Evolutionary conservation across 441 rosid genomes (phyloP).

Genomic region (Jatropha multifida): DNA sequence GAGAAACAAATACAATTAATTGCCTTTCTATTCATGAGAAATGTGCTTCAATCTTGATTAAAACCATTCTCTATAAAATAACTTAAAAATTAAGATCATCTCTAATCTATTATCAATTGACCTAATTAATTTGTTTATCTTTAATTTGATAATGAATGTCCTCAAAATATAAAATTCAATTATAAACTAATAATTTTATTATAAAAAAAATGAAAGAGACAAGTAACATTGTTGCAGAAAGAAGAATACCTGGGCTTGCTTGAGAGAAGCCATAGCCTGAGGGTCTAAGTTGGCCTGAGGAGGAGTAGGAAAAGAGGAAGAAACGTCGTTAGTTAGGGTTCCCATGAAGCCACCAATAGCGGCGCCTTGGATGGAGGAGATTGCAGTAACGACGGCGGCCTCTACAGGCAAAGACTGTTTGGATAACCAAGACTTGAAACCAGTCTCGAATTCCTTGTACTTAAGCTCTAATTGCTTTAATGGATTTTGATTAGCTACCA

Average conservation of each 20-base stretch:
- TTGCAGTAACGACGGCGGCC: slow-evolving; percentile 75
- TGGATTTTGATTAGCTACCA: slow-evolving; percentile 54
- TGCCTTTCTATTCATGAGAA: not conserved
- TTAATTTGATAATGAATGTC: too few relatives aligned
- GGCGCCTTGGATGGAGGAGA: slow-evolving; percentile 74
- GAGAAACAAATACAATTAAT: not conserved
- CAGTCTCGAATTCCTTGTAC: slow-evolving; percentile 59
- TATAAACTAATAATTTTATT: not conserved
- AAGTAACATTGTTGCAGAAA: not conserved
- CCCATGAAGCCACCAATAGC: slow-evolving; percentile 89
- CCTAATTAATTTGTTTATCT: too few relatives aligned
- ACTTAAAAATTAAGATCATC: too few relatives aligned
- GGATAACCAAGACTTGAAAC: slow-evolving; percentile 76
- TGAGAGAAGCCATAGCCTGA: slow-evolving; percentile 76
- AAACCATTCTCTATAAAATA: too few relatives aligned
- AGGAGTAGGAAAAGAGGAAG: slow-evolving; percentile 45
- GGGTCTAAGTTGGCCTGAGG: slow-evolving; percentile 46
- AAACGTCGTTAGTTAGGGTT: slow-evolving; percentile 59
- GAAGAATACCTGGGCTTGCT: slow-evolving; percentile 80
- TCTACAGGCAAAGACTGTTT: slow-evolving; percentile 76
- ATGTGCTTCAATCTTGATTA: not conserved
- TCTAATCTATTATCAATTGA: too few relatives aligned
- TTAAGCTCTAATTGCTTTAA: slow-evolving; percentile 50
- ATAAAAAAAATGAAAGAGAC: not conserved
- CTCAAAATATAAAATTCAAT: not conserved